phyloP scores from a whole-genome alignment of 495 filamentous ascomycete genomes.

The Aspergillus homomorphus region DNA sequence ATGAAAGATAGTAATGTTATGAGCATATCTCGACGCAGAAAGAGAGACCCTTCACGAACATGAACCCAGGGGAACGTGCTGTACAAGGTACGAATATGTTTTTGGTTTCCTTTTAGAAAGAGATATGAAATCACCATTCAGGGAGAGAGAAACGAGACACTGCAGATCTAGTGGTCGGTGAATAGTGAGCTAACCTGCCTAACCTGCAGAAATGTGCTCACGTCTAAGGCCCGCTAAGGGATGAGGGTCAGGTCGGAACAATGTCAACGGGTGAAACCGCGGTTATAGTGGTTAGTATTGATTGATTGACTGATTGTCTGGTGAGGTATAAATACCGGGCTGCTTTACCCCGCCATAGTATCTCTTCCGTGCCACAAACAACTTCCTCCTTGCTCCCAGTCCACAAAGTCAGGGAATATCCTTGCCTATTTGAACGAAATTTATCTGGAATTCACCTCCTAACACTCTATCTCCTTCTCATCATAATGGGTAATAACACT shows the following conservation, averaged over 20 bases:
- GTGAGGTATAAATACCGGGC: constrained; percentile 19
- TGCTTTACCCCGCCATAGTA: constrained; percentile 6
- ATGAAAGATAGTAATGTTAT: too few species aligned
- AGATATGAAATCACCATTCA: too few species aligned
- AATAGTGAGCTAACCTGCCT: constrained; percentile 5
- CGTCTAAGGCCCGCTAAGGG: constrained; percentile 1
- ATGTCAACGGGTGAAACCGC: not conserved
- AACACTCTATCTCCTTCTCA: not conserved
- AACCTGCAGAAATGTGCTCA: constrained; percentile 31
- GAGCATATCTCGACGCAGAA: not conserved
- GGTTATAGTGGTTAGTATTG: too few species aligned
- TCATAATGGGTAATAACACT: constrained; percentile 5
- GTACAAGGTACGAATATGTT: too few species aligned
- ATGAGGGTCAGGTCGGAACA: not conserved
- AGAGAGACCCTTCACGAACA: too few species aligned
- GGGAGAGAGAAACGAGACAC: too few species aligned
- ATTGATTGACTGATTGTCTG: too few species aligned
- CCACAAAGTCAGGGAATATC: not conserved
- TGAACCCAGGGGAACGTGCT: too few species aligned
- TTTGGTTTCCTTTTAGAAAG: too few species aligned
- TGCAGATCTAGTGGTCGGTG: not conserved
- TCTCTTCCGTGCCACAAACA: constrained; percentile 2
- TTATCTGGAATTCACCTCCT: too few species aligned
- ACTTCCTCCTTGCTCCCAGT: constrained; percentile 2
- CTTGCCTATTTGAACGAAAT: not conserved